Evolutionary conservation across 352 stramenopile genomes (phyloP).

Genomic region (Pythium brachiatum): DNA sequence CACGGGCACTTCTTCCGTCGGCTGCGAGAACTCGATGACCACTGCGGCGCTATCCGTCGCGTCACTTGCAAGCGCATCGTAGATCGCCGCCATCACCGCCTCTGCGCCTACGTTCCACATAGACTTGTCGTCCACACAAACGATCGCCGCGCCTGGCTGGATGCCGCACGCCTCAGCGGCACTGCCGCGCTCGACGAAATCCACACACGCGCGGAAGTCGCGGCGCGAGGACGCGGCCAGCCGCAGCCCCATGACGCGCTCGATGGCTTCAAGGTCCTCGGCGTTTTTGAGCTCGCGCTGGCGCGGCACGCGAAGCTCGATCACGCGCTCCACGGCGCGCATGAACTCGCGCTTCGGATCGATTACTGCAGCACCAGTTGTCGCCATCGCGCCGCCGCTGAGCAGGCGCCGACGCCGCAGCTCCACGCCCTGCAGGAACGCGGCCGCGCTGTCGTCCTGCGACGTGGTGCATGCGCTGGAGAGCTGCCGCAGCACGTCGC

Average conservation of each 20-base stretch:
- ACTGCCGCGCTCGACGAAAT: conserved; percentile 56
- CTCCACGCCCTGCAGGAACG: conserved; percentile 15
- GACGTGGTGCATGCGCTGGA: conserved; percentile 24
- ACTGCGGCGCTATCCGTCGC: conserved; percentile 23
- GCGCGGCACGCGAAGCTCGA: conserved; percentile 41
- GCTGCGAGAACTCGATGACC: conserved; percentile 63
- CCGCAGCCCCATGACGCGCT: conserved; percentile 53
- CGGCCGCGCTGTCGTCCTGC: conserved; percentile 23
- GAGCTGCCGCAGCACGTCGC: conserved; percentile 25
- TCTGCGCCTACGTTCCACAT: conserved; percentile 49
- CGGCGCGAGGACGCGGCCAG: conserved; percentile 51
- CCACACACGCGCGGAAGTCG: conserved; percentile 65
- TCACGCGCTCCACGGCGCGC: conserved; percentile 47
- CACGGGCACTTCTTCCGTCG: conserved; percentile 59
- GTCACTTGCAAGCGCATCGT: conserved; percentile 14
- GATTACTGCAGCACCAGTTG: background rate
- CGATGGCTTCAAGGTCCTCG: conserved; percentile 33
- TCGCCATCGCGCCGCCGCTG: background rate
- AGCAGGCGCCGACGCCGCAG: conserved; percentile 6
- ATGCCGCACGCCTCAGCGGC: conserved; percentile 50
- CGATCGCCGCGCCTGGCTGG: conserved; percentile 49
- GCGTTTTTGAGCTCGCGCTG: conserved; percentile 18
- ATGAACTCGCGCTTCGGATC: conserved; percentile 24
- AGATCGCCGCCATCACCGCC: conserved; percentile 47
- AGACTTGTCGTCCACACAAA: conserved; percentile 52